These are phyloP conservation scores for Globisporangium cederbergense DNA, from an alignment of 352 stramenopile species.

Conservation along the genomic window DNA sequence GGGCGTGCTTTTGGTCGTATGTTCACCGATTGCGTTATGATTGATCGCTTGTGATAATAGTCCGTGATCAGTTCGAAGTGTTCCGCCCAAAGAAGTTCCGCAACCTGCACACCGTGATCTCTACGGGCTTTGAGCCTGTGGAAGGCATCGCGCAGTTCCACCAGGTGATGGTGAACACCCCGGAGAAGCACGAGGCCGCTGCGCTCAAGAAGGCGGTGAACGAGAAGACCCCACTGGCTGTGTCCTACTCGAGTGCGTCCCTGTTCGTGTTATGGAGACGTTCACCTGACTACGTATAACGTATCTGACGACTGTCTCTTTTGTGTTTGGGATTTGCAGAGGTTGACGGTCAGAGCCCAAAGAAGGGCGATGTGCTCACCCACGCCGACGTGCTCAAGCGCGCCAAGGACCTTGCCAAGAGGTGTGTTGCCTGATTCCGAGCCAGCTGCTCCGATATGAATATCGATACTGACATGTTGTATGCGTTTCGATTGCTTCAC, in stretches of 20 bases:
- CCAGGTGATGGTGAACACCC: constrained; percentile 78
- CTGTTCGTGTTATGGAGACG: not conserved
- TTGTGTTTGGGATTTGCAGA: constrained; percentile 31
- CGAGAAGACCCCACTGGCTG: constrained; percentile 67
- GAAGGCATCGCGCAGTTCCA: constrained; percentile 77
- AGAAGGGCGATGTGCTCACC: constrained; percentile 75
- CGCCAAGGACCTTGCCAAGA: constrained; percentile 63
- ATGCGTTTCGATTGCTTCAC: not conserved
- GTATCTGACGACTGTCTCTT: constrained; percentile 7
- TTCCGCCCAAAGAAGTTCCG: constrained; percentile 82
- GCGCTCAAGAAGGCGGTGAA: constrained; percentile 57
- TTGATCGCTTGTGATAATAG: constrained; percentile 21
- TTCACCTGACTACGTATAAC: not conserved
- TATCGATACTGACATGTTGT: not conserved
- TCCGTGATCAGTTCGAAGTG: constrained; percentile 44
- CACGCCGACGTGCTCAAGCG: constrained; percentile 81
- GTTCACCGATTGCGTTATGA: not conserved
- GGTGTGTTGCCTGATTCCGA: constrained; percentile 27
- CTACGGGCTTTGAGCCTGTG: constrained; percentile 65
- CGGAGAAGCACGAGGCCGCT: constrained; percentile 60
- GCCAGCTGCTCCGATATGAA: not conserved
- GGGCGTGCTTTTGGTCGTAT: not conserved
- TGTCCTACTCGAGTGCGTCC: constrained; percentile 77
- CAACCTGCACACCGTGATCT: constrained; percentile 82
- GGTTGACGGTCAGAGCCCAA: constrained; percentile 69